Evolutionary conservation across 305 asterid genomes (phyloP), one percentile per base, ranked within the genome.

Genomic region (Fraxinus platypoda): DNA sequence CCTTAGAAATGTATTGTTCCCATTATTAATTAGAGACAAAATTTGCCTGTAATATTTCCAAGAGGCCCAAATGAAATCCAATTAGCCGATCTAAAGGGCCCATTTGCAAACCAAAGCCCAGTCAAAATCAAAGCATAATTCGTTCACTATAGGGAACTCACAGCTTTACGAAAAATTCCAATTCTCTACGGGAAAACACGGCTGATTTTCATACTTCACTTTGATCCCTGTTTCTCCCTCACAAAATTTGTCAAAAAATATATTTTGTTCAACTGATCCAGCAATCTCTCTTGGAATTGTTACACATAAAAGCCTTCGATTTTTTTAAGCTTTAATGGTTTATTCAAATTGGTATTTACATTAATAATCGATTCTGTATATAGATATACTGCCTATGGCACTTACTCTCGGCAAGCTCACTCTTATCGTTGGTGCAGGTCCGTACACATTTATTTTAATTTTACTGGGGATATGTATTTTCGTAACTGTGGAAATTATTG

Each of bases 391-490:
- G 86, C 74, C 75, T 26, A 95, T 94, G 99, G 98, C 98, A 79
- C 93, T 96, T 76, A 86, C 98, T 72, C 83, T 96, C 49, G 98
- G 97, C 84, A 96, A 96, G 92, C 92, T 96, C 79, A 84, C 95
- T 21, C 85, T 96, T 81, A 81, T 94, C 88, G 88, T 93, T 64
- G 99, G 99, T 81, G 97, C 99, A 81, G 99, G 99, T 93, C 19
- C 72, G 84, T 87, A 31, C 19, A 66, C 76, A 74, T 46, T 31
- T 64, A 6, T 68, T 26, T 26, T 68, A 59, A 21, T 52, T 52
- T 70, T n/a, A 30, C 78, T 82, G 11, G 43, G 19, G 30, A 7
- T 59, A 68, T 1, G 49, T 59, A 0, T 8, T 52, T 52, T 52
- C 23, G 64, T 52, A 52, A 52, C 21, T n/a, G 25, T 15, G 21